Base-by-base conservation (phyloP, 352 stramenopile species). In the Phytopythium vexans region DNA sequence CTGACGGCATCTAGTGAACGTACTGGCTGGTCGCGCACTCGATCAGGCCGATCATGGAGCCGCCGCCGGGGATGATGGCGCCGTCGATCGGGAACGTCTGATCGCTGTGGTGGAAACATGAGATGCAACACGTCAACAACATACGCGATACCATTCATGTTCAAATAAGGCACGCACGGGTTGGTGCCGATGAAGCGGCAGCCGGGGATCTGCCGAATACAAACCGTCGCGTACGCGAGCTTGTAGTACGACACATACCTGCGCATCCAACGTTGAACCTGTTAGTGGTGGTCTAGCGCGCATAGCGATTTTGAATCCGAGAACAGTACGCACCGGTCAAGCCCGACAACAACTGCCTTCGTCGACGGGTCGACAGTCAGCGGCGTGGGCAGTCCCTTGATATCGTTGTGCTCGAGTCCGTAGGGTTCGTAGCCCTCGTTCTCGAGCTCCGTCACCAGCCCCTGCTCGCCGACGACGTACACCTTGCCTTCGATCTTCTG, bases 241-340 rank as follows among this genome's bases (percentile, higher is more conserved):
- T 94, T 94, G 79, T 89, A 94, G 71, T 89, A 94, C 52, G 75
- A 82, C 35, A 93, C 69, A 60, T 88, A 70, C 41, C 82, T 90
- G 45, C 8, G 39, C 1, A 9, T 48, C 49, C 34, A 48, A 32
- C 14, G 8, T 4, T 32, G 14, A 4, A 27, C 21, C 21, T 27
- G 21, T 27, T 27, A 27, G 21, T 27, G 21, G 21, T 27, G 21
- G 21, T 27, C 21, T 27, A 36, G 27, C 14, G 9, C 33, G 8
- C 36, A 33, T 8, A 6, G 15, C 8, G 7, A n/a, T 3, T 8
- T 14, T 10, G 16, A 14, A 3, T 43, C 65, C 27, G 48, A 3
- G 10, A 12, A 32, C 10, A 7, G 6, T 10, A 52, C 47, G 47
- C 47, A 89, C 75, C 82, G 68, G 54, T 94, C 84, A 5, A 92